These are phyloP conservation scores for Carex kokanica DNA, from an alignment of 176 grass and related monocot species.

Conservation along the genomic window DNA sequence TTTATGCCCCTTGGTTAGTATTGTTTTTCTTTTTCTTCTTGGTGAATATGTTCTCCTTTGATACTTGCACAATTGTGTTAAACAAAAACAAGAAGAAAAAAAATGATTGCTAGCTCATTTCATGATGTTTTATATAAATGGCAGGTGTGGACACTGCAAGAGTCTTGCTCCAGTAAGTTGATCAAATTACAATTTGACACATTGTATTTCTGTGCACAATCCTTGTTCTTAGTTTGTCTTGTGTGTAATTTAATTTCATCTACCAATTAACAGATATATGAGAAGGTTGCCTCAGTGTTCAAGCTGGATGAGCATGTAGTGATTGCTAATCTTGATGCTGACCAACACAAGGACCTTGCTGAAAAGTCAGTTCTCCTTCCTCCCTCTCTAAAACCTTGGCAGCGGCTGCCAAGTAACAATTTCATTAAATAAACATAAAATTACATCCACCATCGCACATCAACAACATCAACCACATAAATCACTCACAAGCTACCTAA, in stretches of 20 bases:
- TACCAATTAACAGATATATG: slow-evolving; percentile 58
- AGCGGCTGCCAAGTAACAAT: too few relatives aligned
- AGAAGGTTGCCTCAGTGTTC: slow-evolving; percentile 73
- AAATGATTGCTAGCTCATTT: neutral
- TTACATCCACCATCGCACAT: too few relatives aligned
- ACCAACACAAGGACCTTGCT: slow-evolving; percentile 75
- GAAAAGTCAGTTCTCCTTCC: slow-evolving; percentile 55
- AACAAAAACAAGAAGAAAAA: neutral
- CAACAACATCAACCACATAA: too few relatives aligned
- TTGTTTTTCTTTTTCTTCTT: neutral
- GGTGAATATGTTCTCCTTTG: slow-evolving; percentile 10
- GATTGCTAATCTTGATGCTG: slow-evolving; percentile 95
- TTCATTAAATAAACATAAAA: too few relatives aligned
- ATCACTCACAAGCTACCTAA: too few relatives aligned
- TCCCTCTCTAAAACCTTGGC: neutral
- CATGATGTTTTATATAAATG: slow-evolving; percentile 32
- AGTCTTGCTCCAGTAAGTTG: slow-evolving; percentile 92
- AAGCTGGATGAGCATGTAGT: slow-evolving; percentile 66
- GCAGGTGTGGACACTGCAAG: slow-evolving; percentile 98
- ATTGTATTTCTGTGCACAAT: slow-evolving; percentile 17
- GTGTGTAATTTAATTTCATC: slow-evolving; percentile 32
- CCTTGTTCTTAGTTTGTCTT: neutral
- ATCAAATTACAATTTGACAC: slow-evolving; percentile 17
- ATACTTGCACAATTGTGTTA: neutral
- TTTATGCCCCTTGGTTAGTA: slow-evolving; percentile 97